phyloP scores from a whole-genome alignment of 176 grass and related monocot genomes.

The Typha latifolia region DNA sequence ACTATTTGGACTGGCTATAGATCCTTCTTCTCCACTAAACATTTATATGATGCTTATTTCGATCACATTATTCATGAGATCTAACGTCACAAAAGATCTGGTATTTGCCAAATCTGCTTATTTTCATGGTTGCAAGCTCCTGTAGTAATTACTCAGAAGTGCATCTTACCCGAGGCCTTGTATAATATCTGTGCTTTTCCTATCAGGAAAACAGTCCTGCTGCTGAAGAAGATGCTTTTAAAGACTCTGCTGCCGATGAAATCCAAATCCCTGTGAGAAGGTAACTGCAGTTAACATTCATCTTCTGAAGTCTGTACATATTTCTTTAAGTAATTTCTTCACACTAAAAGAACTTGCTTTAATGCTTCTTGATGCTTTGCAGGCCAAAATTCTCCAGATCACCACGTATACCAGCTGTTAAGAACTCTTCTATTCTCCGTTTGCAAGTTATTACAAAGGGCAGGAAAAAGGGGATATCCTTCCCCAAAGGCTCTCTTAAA shows the following conservation, averaged over 20 bases:
- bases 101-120: no score
- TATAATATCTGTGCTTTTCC: not conserved
- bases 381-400: constrained; percentile 14
- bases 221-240: not conserved
- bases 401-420: not conserved
- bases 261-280: constrained; percentile 1
- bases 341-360: not conserved
- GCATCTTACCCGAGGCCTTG: not conserved
- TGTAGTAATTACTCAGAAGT: not conserved
- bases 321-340: not conserved
- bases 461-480: not conserved
- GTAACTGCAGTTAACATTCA: not conserved
- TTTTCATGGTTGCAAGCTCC: no score
- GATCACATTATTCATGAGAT: no score
- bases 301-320: not conserved
- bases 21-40: no score
- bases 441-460: constrained; percentile 1
- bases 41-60: no score
- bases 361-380: not conserved
- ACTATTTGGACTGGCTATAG: no score
- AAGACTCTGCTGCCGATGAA: constrained; percentile 4
- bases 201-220: not conserved
- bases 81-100: no score
- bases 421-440: constrained; percentile 3
- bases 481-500: not conserved